Conservation (phyloP, 176 grass and related monocot species). For the Ensete glaucum region DNA sequence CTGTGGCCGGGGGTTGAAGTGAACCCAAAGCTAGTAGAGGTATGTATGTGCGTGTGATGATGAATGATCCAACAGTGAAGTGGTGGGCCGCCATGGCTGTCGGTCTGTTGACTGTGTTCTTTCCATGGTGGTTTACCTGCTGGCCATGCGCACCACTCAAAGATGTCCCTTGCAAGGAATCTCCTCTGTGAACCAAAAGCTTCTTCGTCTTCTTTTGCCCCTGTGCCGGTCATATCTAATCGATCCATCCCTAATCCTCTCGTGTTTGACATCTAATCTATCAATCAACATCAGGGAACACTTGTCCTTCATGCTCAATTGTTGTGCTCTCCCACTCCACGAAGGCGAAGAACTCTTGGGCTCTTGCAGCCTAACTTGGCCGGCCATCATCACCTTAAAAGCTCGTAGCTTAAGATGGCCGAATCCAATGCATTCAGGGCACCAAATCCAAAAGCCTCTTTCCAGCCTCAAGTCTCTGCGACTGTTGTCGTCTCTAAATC, state of each 20-base stretch:
- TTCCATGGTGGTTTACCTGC: conserved; percentile 5
- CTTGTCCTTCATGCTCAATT: neutral
- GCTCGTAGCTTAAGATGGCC: neutral
- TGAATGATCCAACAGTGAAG: neutral
- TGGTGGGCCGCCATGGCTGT: neutral
- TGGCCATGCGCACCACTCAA: neutral
- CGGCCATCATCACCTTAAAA: neutral
- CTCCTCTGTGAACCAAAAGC: neutral
- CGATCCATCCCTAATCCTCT: no score
- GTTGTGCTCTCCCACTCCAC: neutral
- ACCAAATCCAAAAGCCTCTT: neutral
- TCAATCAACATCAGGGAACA: neutral
- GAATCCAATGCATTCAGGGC: neutral
- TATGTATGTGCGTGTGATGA: neutral
- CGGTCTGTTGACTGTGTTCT: neutral
- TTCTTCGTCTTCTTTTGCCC: neutral
- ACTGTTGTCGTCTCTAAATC: neutral
- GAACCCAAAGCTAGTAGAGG: no score
- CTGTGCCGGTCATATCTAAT: no score
- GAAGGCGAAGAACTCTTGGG: neutral
- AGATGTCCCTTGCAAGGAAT: conserved; percentile 5
- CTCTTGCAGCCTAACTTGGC: neutral
- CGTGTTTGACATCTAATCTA: neutral
- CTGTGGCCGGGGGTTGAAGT: no score
- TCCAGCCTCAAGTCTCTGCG: no score